Conservation (phyloP, 192 early-diverging fungal species). For the Cladochytrium replicatum region DNA sequence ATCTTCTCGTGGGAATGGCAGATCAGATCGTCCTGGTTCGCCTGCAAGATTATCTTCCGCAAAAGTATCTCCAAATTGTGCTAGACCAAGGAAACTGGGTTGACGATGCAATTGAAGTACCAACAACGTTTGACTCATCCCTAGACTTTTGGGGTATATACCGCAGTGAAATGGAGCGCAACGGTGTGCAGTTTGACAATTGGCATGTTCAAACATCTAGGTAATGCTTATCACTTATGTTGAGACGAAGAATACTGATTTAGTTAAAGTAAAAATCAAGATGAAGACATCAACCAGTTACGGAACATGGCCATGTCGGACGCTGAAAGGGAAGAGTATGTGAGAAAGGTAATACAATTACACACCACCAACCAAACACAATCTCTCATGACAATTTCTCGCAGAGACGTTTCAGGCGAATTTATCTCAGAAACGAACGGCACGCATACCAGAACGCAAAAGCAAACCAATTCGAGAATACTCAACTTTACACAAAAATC, state of each 20-base stretch:
- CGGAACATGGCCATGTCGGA: too few relatives aligned
- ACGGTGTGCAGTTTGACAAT: neutral
- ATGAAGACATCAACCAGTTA: too few relatives aligned
- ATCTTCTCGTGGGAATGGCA: slow-evolving; percentile 30
- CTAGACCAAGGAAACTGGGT: slow-evolving; percentile 15
- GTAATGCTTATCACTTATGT: neutral
- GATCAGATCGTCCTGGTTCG: slow-evolving; percentile 34
- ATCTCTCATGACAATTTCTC: slow-evolving; percentile 1
- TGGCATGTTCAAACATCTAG: slow-evolving; percentile 3
- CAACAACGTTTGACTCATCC: slow-evolving; percentile 31
- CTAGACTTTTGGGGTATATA: slow-evolving; percentile 33
- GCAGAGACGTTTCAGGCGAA: neutral
- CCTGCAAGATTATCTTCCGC: slow-evolving; percentile 39
- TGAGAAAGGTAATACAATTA: too few relatives aligned
- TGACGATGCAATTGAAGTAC: slow-evolving; percentile 34
- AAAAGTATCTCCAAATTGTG: slow-evolving; percentile 16
- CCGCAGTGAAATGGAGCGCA: neutral
- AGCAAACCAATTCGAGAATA: neutral
- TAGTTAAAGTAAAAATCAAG: too few relatives aligned
- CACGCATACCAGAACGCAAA: neutral
- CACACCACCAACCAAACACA: too few relatives aligned
- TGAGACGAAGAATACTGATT: too few relatives aligned
- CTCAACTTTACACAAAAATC: neutral
- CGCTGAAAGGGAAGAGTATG: too few relatives aligned
- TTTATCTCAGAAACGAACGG: slow-evolving; percentile 2